phyloP scores from a whole-genome alignment of 1,284 basidiomycete species.

The Trichosporon asahii region DNA sequence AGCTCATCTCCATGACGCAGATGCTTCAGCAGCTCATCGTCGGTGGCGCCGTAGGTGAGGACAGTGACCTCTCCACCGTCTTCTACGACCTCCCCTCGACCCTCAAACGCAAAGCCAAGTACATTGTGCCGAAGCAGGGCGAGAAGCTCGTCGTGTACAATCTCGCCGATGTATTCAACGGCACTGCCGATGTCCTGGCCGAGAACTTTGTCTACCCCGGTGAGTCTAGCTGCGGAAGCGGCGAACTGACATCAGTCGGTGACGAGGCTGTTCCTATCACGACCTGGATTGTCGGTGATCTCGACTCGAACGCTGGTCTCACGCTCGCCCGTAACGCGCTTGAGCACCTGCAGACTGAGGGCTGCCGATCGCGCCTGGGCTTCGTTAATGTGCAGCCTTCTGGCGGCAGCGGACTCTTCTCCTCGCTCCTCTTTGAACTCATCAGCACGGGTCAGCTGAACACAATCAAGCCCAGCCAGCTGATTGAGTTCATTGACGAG shows the following conservation, averaged over 20 bases:
- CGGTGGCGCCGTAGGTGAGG: conserved; percentile 21
- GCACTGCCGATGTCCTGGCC: conserved; percentile 25
- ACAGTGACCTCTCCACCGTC: conserved; percentile 64
- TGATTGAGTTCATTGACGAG: conserved; percentile 39
- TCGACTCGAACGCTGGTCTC: conserved; percentile 64
- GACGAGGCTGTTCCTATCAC: conserved; percentile 50
- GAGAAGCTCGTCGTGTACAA: conserved; percentile 34
- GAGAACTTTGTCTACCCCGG: conserved; percentile 64
- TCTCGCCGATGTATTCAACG: conserved; percentile 36
- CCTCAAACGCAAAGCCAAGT: conserved; percentile 62
- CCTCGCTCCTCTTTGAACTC: conserved; percentile 45
- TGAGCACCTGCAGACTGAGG: conserved; percentile 54
- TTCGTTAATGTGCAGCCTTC: conserved; percentile 45
- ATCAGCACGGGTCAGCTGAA: conserved; percentile 30
- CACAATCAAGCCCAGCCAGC: conserved; percentile 29
- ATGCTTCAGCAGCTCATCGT: conserved; percentile 62
- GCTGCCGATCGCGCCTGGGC: conserved; percentile 46
- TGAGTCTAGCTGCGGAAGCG: conserved; percentile 40
- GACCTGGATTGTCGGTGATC: conserved; percentile 71
- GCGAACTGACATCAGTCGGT: conserved; percentile 27
- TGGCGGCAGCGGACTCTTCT: conserved; percentile 25
- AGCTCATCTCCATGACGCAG: conserved; percentile 50
- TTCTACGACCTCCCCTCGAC: conserved; percentile 86
- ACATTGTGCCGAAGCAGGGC: conserved; percentile 40
- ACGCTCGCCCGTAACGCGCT: conserved; percentile 63